Conservation (phyloP, 306 rosid genomes). For the Trifolium pratense region DNA sequence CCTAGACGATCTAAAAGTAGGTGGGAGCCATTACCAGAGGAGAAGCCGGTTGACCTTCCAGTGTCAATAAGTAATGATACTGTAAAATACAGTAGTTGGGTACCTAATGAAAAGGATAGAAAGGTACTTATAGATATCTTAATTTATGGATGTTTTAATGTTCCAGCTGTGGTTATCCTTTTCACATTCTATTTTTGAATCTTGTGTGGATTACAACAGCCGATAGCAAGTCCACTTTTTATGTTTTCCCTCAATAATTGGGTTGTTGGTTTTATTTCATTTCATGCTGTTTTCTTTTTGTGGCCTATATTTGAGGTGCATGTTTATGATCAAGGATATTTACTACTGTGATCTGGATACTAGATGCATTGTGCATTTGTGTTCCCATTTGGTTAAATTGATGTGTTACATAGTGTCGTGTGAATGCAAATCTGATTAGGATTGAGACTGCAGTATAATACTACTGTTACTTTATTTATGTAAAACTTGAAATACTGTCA, state of each 20-base stretch:
- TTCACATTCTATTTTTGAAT: constrained; percentile 9
- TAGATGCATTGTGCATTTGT: background rate
- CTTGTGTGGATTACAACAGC: constrained; percentile 11
- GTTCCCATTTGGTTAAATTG: background rate
- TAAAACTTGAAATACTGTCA: background rate
- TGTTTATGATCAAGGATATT: constrained; percentile 2
- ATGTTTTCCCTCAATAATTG: background rate
- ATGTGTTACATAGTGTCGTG: background rate
- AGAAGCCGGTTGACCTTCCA: constrained; percentile 61
- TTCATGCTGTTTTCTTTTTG: constrained; percentile 17
- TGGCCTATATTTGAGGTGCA: constrained; percentile 12
- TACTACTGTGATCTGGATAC: constrained; percentile 13
- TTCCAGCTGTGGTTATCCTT: constrained; percentile 16
- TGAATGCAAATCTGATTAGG: constrained; percentile 11
- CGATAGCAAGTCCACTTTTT: background rate
- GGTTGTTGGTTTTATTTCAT: constrained; percentile 8
- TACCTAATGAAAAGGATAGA: constrained; percentile 64
- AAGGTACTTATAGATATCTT: constrained; percentile 57
- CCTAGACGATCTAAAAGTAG: constrained; percentile 90
- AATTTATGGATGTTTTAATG: constrained; percentile 31
- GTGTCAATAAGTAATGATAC: constrained; percentile 49
- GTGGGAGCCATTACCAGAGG: constrained; percentile 97
- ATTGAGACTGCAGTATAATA: constrained; percentile 1
- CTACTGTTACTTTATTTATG: constrained; percentile 9
- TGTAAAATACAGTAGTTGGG: constrained; percentile 68